Base-by-base conservation (phyloP, 2,329 filamentous ascomycete genomes). In the Calonectria honghensis region DNA sequence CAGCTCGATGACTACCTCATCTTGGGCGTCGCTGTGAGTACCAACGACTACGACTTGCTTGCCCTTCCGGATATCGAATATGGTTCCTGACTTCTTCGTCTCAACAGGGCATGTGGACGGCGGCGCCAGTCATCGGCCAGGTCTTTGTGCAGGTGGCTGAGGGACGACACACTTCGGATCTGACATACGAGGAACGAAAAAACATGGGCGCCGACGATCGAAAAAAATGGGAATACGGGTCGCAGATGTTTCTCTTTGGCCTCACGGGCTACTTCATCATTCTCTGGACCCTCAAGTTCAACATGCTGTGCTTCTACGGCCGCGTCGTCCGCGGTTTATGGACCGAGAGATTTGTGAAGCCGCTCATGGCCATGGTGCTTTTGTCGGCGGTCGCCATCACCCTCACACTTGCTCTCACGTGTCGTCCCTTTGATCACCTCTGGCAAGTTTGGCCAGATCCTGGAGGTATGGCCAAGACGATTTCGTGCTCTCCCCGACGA, bases 231-330 rank as follows among this genome's bases (percentile, higher is more conserved):
- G 39, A 37, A 10, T 63, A 63, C 24, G 57, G 57, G 1, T 63
- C 57, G 57, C 57, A 63, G 6, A 63, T 63, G 57, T 63, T 63
- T 41, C 24, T 63, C 3, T 63, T 63, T 27, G 57, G 57, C 6
- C 35, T 63, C 1, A 29, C 78, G 14, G 80, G 79, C 2, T 86
- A 87, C 14, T 79, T 82, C 14, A 73, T 82, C 16, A 81, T 86
- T 35, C 78, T 87, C 5, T 87, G 85, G 85, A 82, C 78, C 0
- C 77, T 87, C 68, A 87, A 86, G 72, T 78, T 87, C 39, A 85
- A 85, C 77, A 86, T 87, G 84, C 68, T 86, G 24, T 86, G 84
- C 72, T 83, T 87, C 20, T 87, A 85, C 69, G 78, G 79, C 18
- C 84, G 85, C 0, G 77, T 87, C 7, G 83, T 86, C 6, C 79